Base-by-base conservation (phyloP, 2,329 filamentous ascomycete genomes). In the Sphaerulina vaccinii region DNA sequence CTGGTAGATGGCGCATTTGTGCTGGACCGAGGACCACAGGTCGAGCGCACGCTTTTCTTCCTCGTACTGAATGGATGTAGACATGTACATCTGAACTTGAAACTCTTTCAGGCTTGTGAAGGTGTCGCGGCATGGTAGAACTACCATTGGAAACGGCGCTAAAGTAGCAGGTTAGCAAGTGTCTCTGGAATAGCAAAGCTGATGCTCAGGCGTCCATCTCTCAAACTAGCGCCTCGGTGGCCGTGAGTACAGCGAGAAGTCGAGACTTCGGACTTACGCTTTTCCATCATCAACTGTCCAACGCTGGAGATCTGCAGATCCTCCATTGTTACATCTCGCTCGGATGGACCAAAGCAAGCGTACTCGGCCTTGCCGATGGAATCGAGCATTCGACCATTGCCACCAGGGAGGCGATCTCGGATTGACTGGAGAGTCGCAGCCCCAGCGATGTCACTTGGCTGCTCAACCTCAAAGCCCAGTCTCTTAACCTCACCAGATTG, bases 81-180 rank as follows among this genome's bases (percentile, higher is more conserved):
- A 22, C 9, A 15, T 41, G 15, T 22, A 23, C 10, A 8, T 29
- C 32, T 60, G 50, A 5, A 55, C 51, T 3, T 15, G 38, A n/a
- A 53, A 54, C 35, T 60, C 58, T 21, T 54, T 49, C 7, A 56
- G 16, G 6, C 55, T 52, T 7, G 21, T 38, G 46, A 58, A 60
- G 0, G 52, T 56, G 29, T 58, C 48, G 6, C 23, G n/a, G 42
- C 50, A 52, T 7, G 22, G 37, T 9, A 60, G 40, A 8, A 42
- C 33, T 3, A 57, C 53, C 58, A 56, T 56, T 10, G 55, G 50
- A 15, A 41, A 38, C 35, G 45, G 18, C 15, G 29, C n/a, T n/a
- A n/a, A n/a, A n/a, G n/a, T n/a, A n/a, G n/a, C n/a, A n/a, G n/a
- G n/a, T n/a, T n/a, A n/a, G n/a, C n/a, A n/a, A n/a, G n/a, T n/a